Conservation (phyloP, 305 asterid species). For the Fraxinus dipetala region DNA sequence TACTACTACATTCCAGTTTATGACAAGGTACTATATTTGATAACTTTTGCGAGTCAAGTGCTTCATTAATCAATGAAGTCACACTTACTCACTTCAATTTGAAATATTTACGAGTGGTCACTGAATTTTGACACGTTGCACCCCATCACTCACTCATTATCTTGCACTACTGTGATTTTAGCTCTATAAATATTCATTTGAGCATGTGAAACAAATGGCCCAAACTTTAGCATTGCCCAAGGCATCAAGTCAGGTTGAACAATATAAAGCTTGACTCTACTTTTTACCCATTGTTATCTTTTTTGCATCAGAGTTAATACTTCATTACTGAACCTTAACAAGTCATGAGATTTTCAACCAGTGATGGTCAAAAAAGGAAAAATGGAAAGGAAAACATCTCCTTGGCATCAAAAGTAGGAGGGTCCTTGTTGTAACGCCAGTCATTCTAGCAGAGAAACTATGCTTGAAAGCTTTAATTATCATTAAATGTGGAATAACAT, state of each 20-base stretch:
- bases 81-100: too few relatives aligned
- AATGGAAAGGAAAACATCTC: not conserved
- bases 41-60: not conserved
- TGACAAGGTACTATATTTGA: slow-evolving; percentile 61
- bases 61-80: too few relatives aligned
- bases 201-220: not conserved
- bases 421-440: not conserved
- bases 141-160: too few relatives aligned
- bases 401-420: not conserved
- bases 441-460: slow-evolving; percentile 11
- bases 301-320: not conserved
- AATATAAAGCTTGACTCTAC: not conserved
- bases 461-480: slow-evolving; percentile 13
- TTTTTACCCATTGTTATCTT: not conserved
- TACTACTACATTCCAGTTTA: slow-evolving; percentile 95
- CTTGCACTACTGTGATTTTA: not conserved
- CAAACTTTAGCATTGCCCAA: not conserved
- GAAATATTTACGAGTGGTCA: too few relatives aligned
- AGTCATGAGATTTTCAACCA: slow-evolving; percentile 2
- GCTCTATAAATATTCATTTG: not conserved
- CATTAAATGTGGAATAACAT: not conserved
- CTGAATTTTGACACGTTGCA: too few relatives aligned
- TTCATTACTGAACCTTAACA: not conserved
- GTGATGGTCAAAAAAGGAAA: not conserved
- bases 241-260: not conserved